Conservation (phyloP, 2,329 filamentous ascomycete genomes). For the Paracoccidioides lutzii region DNA sequence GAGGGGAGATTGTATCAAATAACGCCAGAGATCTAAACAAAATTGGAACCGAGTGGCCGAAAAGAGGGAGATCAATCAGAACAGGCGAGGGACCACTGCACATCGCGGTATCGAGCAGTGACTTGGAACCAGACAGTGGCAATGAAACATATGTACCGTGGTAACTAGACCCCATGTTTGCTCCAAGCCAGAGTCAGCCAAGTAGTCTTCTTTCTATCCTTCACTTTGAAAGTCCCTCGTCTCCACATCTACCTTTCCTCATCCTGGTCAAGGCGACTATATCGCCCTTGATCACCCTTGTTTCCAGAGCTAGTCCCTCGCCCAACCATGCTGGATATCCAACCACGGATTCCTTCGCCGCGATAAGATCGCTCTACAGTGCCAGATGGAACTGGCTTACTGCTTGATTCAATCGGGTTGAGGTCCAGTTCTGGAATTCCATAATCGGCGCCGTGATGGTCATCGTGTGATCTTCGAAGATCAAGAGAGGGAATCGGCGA, state of each 20-base stretch:
- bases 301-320: constrained; percentile 30
- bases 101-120: no score
- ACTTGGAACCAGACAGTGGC: background rate
- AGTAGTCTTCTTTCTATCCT: background rate
- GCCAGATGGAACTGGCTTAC: constrained; percentile 33
- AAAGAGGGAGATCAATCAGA: background rate
- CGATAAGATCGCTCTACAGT: constrained; percentile 22
- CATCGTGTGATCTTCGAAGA: constrained; percentile 39
- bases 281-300: constrained; percentile 30
- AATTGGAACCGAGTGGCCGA: background rate
- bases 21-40: background rate
- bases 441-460: constrained; percentile 45
- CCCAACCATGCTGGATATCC: constrained; percentile 56
- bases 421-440: constrained; percentile 73
- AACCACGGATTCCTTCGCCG: constrained; percentile 50
- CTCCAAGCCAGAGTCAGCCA: background rate
- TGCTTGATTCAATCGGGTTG: constrained; percentile 51
- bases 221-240: background rate
- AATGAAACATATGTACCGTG: background rate
- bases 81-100: background rate
- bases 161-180: background rate
- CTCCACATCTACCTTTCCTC: constrained; percentile 22
- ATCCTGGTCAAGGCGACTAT: constrained; percentile 36
- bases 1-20: background rate
- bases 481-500: constrained; percentile 73